phyloP scores from a whole-genome alignment of 2,329 filamentous ascomycete genomes.

The Trichoderma semiorbis region DNA sequence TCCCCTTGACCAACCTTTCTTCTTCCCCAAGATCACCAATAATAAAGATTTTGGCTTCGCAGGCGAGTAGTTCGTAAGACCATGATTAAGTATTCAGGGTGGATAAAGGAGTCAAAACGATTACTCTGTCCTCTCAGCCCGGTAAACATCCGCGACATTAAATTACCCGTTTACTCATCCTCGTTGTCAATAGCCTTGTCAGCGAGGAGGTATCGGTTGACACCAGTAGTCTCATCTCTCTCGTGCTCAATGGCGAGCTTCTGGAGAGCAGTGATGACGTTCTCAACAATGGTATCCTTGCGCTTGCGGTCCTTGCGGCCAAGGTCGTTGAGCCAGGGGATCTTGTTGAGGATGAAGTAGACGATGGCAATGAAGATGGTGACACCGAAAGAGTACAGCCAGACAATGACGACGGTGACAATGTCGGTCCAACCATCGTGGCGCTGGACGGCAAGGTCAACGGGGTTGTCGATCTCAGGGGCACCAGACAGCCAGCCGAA shows the following conservation, averaged over 20 bases:
- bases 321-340: conserved; percentile 78
- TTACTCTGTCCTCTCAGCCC: background rate
- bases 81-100: conserved; percentile 2
- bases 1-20: conserved; percentile 16
- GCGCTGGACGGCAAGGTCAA: background rate
- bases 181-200: conserved; percentile 13
- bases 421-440: conserved; percentile 60
- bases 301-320: conserved; percentile 83
- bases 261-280: conserved; percentile 16
- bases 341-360: conserved; percentile 76
- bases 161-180: conserved; percentile 9
- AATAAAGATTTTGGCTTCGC: background rate
- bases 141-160: conserved; percentile 14
- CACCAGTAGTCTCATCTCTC: conserved; percentile 1
- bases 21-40: conserved; percentile 10
- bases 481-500: conserved; percentile 73
- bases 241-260: conserved; percentile 16
- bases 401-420: conserved; percentile 81
- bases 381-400: conserved; percentile 87
- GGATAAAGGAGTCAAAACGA: background rate
- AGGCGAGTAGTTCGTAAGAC: background rate
- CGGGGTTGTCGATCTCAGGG: conserved; percentile 9
- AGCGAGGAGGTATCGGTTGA: conserved; percentile 9
- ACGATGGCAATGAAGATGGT: conserved; percentile 78
- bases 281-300: conserved; percentile 36